Percentiles rank a stretch among this genome's conserved stretches.
These are phyloP conservation scores for Triticum urartu DNA, from an alignment of 176 grass and related monocot genomes.

Conservation along the genomic window DNA sequence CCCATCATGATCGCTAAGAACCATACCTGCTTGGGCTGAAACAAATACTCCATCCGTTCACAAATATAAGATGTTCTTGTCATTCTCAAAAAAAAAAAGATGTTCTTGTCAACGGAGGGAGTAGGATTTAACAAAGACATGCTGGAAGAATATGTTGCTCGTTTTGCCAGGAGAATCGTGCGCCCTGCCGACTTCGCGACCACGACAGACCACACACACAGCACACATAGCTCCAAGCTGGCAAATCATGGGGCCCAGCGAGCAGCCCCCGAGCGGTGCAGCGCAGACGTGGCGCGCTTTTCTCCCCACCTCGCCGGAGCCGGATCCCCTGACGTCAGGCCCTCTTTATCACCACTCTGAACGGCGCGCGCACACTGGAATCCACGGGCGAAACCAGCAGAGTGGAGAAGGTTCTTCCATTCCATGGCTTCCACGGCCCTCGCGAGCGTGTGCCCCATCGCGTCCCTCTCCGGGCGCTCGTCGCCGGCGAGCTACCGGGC, in stretches of 20 bases:
- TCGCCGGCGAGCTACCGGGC: background rate
- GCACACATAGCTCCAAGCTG: background rate
- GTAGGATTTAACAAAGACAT: no score
- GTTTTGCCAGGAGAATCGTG: background rate
- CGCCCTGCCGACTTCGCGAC: background rate
- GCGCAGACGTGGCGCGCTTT: constrained; percentile 28
- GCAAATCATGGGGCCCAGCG: background rate
- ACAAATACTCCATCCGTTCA: no score
- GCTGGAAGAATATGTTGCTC: background rate
- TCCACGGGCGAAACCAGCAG: background rate
- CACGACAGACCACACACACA: background rate
- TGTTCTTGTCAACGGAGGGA: no score
- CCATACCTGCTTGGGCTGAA: no score
- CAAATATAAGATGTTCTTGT: no score
- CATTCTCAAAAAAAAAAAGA: no score
- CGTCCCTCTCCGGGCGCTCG: constrained; percentile 7
- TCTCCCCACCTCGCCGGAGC: background rate
- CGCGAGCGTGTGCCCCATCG: constrained; percentile 19
- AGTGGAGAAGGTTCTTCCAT: background rate
- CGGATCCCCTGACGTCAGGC: no score
- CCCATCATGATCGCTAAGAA: no score
- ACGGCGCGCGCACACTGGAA: background rate
- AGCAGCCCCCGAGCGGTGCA: background rate
- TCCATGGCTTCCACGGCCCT: constrained; percentile 26
- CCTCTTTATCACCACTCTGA: no score